Percentiles rank a stretch among this genome's conserved stretches.
Conservation (phyloP, 2,329 filamentous ascomycete species). For the Waltergamsia citrina region DNA sequence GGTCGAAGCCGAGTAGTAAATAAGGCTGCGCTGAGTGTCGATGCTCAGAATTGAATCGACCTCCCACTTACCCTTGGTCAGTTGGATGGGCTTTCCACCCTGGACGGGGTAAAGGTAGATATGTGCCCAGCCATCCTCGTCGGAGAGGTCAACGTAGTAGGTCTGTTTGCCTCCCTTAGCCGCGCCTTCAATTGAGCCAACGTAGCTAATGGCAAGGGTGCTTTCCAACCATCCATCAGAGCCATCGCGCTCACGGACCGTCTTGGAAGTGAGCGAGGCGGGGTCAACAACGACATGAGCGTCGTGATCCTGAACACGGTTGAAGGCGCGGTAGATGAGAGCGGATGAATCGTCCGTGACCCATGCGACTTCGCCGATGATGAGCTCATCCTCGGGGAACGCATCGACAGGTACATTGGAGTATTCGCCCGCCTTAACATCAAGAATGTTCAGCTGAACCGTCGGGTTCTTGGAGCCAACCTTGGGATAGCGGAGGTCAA, state of each 20-base stretch:
- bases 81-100: conserved; percentile 33
- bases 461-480: conserved; percentile 59
- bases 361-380: conserved; percentile 62
- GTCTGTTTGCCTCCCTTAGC: conserved; percentile 14
- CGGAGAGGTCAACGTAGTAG: conserved; percentile 59
- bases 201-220: conserved; percentile 42
- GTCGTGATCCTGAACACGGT: conserved; percentile 57
- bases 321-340: conserved; percentile 56
- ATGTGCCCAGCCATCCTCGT: conserved; percentile 60
- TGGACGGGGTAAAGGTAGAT: conserved; percentile 54
- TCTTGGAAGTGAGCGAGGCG: conserved; percentile 29
- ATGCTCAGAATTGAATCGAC: conserved; percentile 50
- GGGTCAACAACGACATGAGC: conserved; percentile 52
- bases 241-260: conserved; percentile 48
- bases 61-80: conserved; percentile 61
- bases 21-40: conserved; percentile 41
- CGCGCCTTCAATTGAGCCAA: conserved; percentile 32
- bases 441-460: conserved; percentile 49
- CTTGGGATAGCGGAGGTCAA: conserved; percentile 60
- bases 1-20: conserved; percentile 59
- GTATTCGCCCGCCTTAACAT: conserved; percentile 35
- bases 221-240: conserved; percentile 55
- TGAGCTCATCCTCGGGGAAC: conserved; percentile 49
- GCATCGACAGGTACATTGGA: conserved; percentile 41
- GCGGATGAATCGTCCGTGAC: conserved; percentile 50